phyloP scores from a whole-genome alignment of 768 basidiomycete species.

The Trametes cingulata region DNA sequence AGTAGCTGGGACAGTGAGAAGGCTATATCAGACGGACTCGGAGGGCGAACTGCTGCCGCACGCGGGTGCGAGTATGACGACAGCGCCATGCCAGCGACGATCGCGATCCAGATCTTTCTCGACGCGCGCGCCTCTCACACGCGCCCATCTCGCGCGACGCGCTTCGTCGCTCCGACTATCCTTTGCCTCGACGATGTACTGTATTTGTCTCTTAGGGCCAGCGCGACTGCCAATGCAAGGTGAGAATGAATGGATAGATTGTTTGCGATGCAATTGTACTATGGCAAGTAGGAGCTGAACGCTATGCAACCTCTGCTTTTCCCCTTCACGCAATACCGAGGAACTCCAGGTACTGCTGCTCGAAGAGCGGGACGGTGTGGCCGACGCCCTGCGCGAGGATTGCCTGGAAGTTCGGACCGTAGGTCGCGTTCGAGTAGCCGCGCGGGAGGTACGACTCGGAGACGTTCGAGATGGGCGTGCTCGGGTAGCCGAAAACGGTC shows the following conservation, averaged over 20 bases:
- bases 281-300: not conserved
- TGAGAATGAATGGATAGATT: not conserved
- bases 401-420: constrained; percentile 51
- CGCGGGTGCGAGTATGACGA: not conserved
- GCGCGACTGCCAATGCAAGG: too few species aligned
- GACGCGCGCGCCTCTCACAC: not conserved
- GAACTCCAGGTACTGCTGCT: constrained; percentile 24
- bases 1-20: not conserved
- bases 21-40: not conserved
- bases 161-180: too few species aligned
- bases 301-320: too few species aligned
- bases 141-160: not conserved
- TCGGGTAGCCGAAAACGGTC: constrained; percentile 48
- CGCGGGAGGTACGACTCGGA: constrained; percentile 45
- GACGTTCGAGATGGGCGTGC: constrained; percentile 38
- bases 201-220: too few species aligned
- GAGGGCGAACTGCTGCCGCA: not conserved
- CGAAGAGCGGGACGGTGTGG: constrained; percentile 40
- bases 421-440: constrained; percentile 46
- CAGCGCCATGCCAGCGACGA: not conserved
- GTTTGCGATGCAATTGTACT: not conserved
- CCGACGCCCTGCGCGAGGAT: constrained; percentile 47
- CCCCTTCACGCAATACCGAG: constrained; percentile 20
- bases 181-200: too few species aligned
- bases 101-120: constrained; percentile 7